Percentiles rank a stretch among this genome's conserved stretches.
Conservation (phyloP, 1,284 basidiomycete species). For the Ganoderma leucocontextum region DNA sequence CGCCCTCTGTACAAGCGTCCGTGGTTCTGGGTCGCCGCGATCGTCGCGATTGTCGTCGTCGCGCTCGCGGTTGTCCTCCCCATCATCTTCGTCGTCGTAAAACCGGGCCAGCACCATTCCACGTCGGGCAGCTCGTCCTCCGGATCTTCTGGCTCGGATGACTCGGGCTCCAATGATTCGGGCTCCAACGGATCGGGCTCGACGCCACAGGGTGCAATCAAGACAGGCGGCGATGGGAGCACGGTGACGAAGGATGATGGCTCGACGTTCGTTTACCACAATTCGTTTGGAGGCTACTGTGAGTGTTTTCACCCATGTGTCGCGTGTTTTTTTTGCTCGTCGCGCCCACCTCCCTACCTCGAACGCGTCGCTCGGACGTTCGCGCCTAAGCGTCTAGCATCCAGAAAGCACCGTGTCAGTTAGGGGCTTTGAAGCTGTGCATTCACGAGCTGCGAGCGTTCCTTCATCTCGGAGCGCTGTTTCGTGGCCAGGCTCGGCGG, state of each 20-base stretch:
- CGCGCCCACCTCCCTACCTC: neutral
- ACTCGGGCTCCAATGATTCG: conserved; percentile 7
- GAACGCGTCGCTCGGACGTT: neutral
- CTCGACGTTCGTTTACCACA: conserved; percentile 71
- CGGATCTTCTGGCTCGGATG: conserved; percentile 22
- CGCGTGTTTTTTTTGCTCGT: neutral
- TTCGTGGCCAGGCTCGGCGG: neutral
- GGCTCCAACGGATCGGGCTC: conserved; percentile 27
- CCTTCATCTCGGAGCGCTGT: conserved; percentile 4
- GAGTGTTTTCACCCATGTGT: conserved; percentile 42
- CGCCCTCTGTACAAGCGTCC: conserved; percentile 36
- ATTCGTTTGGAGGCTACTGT: conserved; percentile 78
- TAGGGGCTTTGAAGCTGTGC: neutral
- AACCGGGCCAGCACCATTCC: conserved; percentile 41
- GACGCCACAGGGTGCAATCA: conserved; percentile 21
- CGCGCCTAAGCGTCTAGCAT: neutral
- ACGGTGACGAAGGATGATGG: conserved; percentile 69
- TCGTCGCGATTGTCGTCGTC: conserved; percentile 35
- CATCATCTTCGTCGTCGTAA: conserved; percentile 51
- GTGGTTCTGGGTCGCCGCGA: conserved; percentile 33
- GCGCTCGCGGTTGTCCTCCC: conserved; percentile 50
- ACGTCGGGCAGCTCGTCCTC: conserved; percentile 17
- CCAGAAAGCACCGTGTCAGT: neutral
- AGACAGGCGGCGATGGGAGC: conserved; percentile 71
- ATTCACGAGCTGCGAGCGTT: neutral